These are phyloP conservation scores for Samsoniella hepiali DNA, from an alignment of 2,329 filamentous ascomycete species.

Conservation along the genomic window DNA sequence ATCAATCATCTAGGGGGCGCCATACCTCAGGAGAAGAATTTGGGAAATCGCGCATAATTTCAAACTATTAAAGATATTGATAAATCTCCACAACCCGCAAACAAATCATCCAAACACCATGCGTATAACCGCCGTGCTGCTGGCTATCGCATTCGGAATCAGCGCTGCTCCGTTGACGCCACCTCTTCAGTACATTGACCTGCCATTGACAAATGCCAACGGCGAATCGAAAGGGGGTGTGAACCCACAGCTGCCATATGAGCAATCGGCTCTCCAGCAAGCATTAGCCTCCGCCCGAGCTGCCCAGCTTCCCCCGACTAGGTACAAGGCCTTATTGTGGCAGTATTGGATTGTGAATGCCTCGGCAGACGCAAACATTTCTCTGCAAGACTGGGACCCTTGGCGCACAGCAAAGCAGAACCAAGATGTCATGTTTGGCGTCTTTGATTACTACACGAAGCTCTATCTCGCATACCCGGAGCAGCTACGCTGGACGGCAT, in stretches of 20 bases:
- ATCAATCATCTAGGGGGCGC: neutral
- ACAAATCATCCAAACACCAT: neutral
- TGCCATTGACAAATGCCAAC: conserved; percentile 7
- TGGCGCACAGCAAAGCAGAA: conserved; percentile 10
- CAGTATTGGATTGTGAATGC: conserved; percentile 15
- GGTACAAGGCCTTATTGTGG: conserved; percentile 1
- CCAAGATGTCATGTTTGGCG: neutral
- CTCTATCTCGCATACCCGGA: conserved; percentile 6
- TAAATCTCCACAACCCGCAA: too few species aligned
- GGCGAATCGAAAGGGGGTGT: conserved; percentile 10
- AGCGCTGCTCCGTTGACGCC: neutral
- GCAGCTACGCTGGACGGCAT: conserved; percentile 12
- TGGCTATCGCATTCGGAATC: neutral
- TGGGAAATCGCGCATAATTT: neutral
- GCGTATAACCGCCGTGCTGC: neutral
- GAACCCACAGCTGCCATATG: neutral
- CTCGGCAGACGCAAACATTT: conserved; percentile 1
- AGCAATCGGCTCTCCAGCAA: neutral
- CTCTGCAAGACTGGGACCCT: conserved; percentile 9
- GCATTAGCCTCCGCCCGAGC: neutral
- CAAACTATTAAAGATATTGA: too few species aligned
- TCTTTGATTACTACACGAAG: conserved; percentile 12
- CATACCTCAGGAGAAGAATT: neutral
- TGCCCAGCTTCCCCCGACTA: neutral
- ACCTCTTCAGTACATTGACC: conserved; percentile 2